Base-by-base conservation (phyloP, 768 basidiomycete genomes). In the Amanita muscaria region DNA sequence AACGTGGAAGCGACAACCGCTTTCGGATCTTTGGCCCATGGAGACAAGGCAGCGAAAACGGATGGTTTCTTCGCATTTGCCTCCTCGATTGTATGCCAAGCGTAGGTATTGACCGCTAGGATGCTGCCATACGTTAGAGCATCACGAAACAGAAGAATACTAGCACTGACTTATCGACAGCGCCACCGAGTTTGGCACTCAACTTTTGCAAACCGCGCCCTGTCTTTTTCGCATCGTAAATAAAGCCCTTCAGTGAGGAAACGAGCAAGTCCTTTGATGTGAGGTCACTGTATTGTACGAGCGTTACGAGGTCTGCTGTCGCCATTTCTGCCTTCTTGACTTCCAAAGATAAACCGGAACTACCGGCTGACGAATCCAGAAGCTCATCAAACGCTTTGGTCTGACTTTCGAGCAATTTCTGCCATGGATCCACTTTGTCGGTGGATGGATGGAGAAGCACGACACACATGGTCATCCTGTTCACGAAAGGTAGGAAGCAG, bases 291-390 rank as follows among this genome's bases (percentile, higher is more conserved):
- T 72, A 61, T 12, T 69, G 70, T 12, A 88, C 79, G 22, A 85
- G 66, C 4, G 75, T 69, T 11, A 74, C 64, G 41, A 89, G 66
- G 56, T 89, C 86, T 18, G 60, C 65, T 1, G 80, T 83, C 11
- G 84, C 87, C 74, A 88, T 79, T 52, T 88, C 80, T 11, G 83
- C 79, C 58, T 79, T 80, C 61, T 85, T 78, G 50, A 89, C 73
- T 44, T 84, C 76, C 34, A 84, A 56, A 4, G 82, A 76, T 29
- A 89, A 57, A 4, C 68, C 68, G 0, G 80, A 75, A 1, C 76
- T 73, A 2, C 80, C 77, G 0, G 72, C 67, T 0, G 79, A 67
- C 36, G 78, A 75, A 38, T 75, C 76, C 19, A 82, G 57, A 14
- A 88, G 60, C 50, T 83, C 67, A 42, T 78, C 80, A 45, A 88